Evolutionary conservation across 257 asterid species (phyloP), one percentile per base, ranked within the genome.

Genomic region (Ocimum tenuiflorum): DNA sequence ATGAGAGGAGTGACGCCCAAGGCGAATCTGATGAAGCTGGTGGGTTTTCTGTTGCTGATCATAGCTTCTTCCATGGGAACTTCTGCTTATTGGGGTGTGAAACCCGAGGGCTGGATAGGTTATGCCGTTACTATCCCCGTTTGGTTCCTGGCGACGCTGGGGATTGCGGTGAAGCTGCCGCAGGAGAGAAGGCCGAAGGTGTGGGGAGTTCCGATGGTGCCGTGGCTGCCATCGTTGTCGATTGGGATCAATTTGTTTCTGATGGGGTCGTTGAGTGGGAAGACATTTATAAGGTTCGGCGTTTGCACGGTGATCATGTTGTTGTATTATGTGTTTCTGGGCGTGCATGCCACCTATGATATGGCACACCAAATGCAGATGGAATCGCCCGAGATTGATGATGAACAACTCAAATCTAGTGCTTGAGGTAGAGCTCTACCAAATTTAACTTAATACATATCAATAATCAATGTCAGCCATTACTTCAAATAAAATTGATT

Each of bases 181-280:
- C 86, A 82, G 54, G 79, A 80, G 24, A 71, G 80, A 31, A 65
- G 22, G 24, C 79, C 91, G 8, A 65, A 68, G 54, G 80, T 78
- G 1, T 85, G 85, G 91, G 91, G 91, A 14, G 91, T 82, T 6
- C 86, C 91, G 35, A 66, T 82, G 35, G 86, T 85, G 19, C 91
- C 91, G 18, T 82, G 91, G 91, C 27, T 80, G 23, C 91, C 91
- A 3, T 85, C 91, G 7, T 29, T 77, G 67, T 82, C 91, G 5
- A 83, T 82, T 42, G 86, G 82, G 7, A 75, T 80, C 5, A 85
- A 85, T 31, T 38, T 82, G 82, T 85, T 85, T 70, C 86, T 85
- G 61, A 76, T 82, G 88, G 91, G 91, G 20, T 85, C 86, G 15
- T 69, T 85, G 70, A 82, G 83, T 58, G 83, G 76, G 4, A 60